Conservation (phyloP, 2,329 filamentous ascomycete species). For the Alternaria ventricosa region DNA sequence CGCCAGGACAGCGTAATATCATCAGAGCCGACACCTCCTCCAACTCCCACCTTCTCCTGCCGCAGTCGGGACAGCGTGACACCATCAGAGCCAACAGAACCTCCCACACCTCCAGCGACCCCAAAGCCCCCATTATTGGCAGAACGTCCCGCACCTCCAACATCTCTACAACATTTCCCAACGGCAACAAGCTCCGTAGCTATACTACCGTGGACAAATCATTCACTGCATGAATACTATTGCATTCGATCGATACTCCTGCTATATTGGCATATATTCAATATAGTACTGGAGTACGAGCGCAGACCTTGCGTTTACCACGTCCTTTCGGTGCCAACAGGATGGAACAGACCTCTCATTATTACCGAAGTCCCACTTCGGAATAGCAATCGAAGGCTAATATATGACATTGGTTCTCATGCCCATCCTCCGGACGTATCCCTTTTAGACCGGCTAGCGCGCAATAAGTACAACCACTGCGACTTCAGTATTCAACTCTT, state of each 20-base stretch:
- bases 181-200: not conserved
- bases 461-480: constrained; percentile 3
- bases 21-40: not conserved
- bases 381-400: not conserved
- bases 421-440: not conserved
- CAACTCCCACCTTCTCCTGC: not conserved
- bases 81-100: not conserved
- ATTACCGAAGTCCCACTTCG: not conserved
- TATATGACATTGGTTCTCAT: not conserved
- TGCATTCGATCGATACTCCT: not conserved
- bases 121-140: not conserved
- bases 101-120: not conserved
- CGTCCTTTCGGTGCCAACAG: not conserved
- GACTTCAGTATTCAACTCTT: constrained; percentile 8
- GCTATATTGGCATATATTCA: constrained; percentile 10
- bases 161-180: not conserved
- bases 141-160: not conserved
- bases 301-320: not conserved
- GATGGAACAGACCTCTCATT: not conserved
- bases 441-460: not conserved
- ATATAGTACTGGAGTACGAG: not conserved
- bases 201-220: not conserved
- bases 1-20: not conserved
- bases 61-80: not conserved
- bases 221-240: not conserved